Base-by-base conservation (phyloP, 1,284 basidiomycete genomes). In the Cutaneotrichosporon sp. region DNA sequence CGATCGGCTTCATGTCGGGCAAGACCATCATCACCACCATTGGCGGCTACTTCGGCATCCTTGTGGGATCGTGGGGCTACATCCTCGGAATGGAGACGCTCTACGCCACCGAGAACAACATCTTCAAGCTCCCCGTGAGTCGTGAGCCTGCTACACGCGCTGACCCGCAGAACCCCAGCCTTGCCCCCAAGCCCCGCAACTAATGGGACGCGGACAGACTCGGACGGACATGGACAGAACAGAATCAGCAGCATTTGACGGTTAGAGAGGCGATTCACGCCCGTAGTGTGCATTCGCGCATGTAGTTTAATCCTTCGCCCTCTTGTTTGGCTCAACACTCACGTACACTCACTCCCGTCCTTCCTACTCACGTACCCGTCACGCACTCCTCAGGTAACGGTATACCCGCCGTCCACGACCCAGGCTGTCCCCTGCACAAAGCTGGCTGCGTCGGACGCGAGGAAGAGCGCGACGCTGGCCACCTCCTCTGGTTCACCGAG, bases 1-100 rank as follows among this genome's bases (percentile, higher is more conserved):
- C 62, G 18, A 54, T 64, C 42, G 62, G 62, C 55, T 64, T 60
- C 47, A 54, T 64, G 45, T 38, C 53, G 10, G 49, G 51, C 22
- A 57, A 58, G 56, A 47, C 46, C 29, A 36, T 34, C 31, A 42
- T 64, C 31, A 54, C 33, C 45, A 57, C 54, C 20, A 34, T 54
- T 45, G 62, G 62, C 6, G 59, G 59, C 36, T 60, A 60, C 59
- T 64, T 64, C 38, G 62, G 62, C 27, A 60, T 60, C 46, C 53
- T 57, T n/a, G 51, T 64, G 38, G 62, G 62, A 20, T 42, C 24
- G 16, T 64, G 62, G 62, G 56, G 58, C 36, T 64, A 55, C 58
- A 36, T 64, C 20, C 58, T 64, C 25, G 62, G 62, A 20, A 58
- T 58, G 55, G 45, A 60, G 56, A 33, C 46, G 4, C 62, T 64